Conservation (phyloP, 2,329 filamentous ascomycete genomes). For the Amauroascus verrucosus region DNA sequence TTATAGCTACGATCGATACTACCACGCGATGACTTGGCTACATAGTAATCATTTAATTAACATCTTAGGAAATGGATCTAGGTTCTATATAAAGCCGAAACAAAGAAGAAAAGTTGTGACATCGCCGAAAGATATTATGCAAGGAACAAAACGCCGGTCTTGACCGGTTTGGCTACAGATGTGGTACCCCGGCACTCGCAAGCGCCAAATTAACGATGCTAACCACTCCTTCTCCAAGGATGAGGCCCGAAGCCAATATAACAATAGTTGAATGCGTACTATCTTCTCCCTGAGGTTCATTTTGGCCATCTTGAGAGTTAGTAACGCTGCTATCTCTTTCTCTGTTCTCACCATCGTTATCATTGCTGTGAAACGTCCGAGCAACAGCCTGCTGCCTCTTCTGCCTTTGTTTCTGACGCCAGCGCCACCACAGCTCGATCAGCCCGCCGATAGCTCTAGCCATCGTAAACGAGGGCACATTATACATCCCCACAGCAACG, state of each 20-base stretch:
- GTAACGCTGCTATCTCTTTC: neutral
- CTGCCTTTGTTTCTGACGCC: slow-evolving; percentile 34
- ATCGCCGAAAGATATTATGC: no score
- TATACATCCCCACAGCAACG: slow-evolving; percentile 96
- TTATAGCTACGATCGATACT: no score
- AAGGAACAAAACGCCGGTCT: no score
- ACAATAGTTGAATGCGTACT: slow-evolving; percentile 56
- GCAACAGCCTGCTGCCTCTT: slow-evolving; percentile 17
- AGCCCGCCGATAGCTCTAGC: slow-evolving; percentile 73
- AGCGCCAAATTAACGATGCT: slow-evolving; percentile 83
- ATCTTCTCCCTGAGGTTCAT: slow-evolving; percentile 17
- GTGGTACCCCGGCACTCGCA: slow-evolving; percentile 65
- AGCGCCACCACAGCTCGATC: slow-evolving; percentile 67
- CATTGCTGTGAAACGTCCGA: neutral
- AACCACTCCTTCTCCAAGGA: slow-evolving; percentile 81
- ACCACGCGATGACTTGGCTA: no score
- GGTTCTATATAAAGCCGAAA: slow-evolving; percentile 4
- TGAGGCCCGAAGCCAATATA: slow-evolving; percentile 80
- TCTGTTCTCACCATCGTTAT: neutral
- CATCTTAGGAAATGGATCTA: no score
- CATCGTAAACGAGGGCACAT: slow-evolving; percentile 89
- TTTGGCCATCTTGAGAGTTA: slow-evolving; percentile 13
- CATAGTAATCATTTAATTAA: no score
- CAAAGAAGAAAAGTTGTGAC: neutral
- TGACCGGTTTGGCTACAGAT: slow-evolving; percentile 48